phyloP scores from a whole-genome alignment of 768 basidiomycete species.

The Pholiota microspora region DNA sequence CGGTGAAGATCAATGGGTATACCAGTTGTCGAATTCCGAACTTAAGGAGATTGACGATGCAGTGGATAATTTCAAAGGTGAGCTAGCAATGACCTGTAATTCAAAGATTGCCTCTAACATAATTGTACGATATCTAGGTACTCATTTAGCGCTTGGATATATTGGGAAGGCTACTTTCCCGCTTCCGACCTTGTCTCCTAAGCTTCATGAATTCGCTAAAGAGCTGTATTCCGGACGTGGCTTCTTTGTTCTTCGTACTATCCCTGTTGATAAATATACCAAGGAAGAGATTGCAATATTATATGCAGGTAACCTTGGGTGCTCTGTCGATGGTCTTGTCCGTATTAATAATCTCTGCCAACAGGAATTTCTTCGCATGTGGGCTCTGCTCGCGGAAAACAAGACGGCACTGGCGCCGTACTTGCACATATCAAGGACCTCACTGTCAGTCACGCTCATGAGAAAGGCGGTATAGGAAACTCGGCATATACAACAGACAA shows the following conservation, averaged over 20 bases:
- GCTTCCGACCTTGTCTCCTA: conserved; percentile 35
- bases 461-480: conserved; percentile 39
- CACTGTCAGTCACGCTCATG: conserved; percentile 38
- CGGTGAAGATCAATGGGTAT: conserved; percentile 42
- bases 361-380: conserved; percentile 45
- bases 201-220: conserved; percentile 33
- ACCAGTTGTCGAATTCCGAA: conserved; percentile 30
- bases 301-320: conserved; percentile 45
- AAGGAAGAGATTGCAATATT: conserved; percentile 37
- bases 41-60: conserved; percentile 39
- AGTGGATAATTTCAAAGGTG: conserved; percentile 38
- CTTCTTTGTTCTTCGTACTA: conserved; percentile 46
- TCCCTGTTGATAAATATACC: conserved; percentile 41
- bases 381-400: conserved; percentile 40
- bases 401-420: conserved; percentile 42
- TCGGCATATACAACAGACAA: conserved; percentile 48
- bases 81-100: neutral
- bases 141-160: conserved; percentile 27
- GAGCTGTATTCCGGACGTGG: conserved; percentile 45
- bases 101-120: neutral
- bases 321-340: too few species aligned
- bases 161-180: conserved; percentile 39
- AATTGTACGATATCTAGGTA: conserved; percentile 11
- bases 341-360: too few species aligned
- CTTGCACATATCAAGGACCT: conserved; percentile 49